Percentiles rank a stretch among this genome's conserved stretches.
Conservation (phyloP, 345 rosid species). For the Crucihimalaya himalaica region DNA sequence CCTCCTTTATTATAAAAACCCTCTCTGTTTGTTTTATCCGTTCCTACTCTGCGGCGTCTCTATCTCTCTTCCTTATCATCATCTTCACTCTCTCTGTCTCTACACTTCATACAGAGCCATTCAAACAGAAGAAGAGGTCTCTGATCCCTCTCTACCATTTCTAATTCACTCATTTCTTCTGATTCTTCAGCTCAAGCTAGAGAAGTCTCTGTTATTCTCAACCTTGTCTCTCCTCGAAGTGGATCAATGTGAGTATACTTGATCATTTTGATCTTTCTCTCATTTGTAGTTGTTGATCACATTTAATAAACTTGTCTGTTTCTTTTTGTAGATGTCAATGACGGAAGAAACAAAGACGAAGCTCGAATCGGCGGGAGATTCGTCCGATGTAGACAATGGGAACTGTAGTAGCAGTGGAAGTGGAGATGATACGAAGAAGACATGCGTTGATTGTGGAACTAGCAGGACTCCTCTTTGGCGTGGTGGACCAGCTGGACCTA, state of each 20-base stretch:
- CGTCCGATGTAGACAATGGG: slow-evolving; percentile 31
- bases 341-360: slow-evolving; percentile 26
- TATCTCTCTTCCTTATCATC: slow-evolving; percentile 38
- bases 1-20: slow-evolving; percentile 28
- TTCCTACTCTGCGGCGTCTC: slow-evolving; percentile 39
- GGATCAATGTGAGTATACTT: slow-evolving; percentile 25
- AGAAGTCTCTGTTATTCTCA: not conserved
- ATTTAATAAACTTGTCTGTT: not conserved
- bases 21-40: slow-evolving; percentile 42
- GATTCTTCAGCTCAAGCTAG: not conserved
- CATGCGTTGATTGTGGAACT: slow-evolving; percentile 93
- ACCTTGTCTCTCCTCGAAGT: not conserved
- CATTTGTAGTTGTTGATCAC: not conserved
- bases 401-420: slow-evolving; percentile 43
- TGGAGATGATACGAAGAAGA: slow-evolving; percentile 54
- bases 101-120: slow-evolving; percentile 10
- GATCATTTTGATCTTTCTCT: slow-evolving; percentile 15
- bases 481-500: slow-evolving; percentile 98
- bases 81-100: not conserved
- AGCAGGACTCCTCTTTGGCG: slow-evolving; percentile 94
- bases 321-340: slow-evolving; percentile 32
- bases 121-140: not conserved
- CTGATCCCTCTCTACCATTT: not conserved
- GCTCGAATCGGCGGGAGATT: slow-evolving; percentile 40
- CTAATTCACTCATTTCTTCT: not conserved